Conservation (phyloP, 441 rosid genomes). For the Kokia cookei region DNA sequence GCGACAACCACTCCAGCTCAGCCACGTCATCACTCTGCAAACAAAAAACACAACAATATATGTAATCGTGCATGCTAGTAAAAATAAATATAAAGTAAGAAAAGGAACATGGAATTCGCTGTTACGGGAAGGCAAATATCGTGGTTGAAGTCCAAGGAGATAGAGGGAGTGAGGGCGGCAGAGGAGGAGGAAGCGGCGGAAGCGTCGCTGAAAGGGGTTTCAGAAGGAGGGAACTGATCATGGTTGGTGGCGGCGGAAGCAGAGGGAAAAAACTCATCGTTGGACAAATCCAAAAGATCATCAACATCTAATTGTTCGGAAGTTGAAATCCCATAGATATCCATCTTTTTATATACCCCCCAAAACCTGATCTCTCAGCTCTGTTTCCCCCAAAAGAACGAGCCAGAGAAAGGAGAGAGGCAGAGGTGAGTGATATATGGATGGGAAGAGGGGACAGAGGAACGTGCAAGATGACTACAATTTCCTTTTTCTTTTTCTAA, state of each 20-base stretch:
- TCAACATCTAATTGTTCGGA: conserved; percentile 44
- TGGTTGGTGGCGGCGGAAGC: conserved; percentile 23
- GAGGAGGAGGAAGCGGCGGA: not conserved
- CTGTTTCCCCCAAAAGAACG: conserved; percentile 17
- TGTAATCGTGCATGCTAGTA: not conserved
- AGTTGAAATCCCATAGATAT: conserved; percentile 34
- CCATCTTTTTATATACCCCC: conserved; percentile 28
- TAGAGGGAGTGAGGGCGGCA: conserved; percentile 15
- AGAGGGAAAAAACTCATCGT: conserved; percentile 39
- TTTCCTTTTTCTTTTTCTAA: not conserved
- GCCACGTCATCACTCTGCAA: conserved; percentile 51
- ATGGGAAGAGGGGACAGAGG: conserved; percentile 21
- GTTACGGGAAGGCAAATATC: conserved; percentile 56
- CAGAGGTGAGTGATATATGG: conserved; percentile 10
- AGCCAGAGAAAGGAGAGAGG: not conserved
- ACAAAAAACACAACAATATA: not conserved
- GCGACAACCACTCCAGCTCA: conserved; percentile 57
- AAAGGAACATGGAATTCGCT: not conserved
- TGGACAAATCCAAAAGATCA: conserved; percentile 56
- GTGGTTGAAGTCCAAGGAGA: conserved; percentile 42
- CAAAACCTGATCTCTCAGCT: not conserved
- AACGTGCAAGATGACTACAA: conserved; percentile 29
- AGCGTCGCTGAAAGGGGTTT: not conserved
- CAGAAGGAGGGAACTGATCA: conserved; percentile 14
- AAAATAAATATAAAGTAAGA: not conserved